Conservation (phyloP, 306 rosid genomes). For the Hippophae rhamnoides region DNA sequence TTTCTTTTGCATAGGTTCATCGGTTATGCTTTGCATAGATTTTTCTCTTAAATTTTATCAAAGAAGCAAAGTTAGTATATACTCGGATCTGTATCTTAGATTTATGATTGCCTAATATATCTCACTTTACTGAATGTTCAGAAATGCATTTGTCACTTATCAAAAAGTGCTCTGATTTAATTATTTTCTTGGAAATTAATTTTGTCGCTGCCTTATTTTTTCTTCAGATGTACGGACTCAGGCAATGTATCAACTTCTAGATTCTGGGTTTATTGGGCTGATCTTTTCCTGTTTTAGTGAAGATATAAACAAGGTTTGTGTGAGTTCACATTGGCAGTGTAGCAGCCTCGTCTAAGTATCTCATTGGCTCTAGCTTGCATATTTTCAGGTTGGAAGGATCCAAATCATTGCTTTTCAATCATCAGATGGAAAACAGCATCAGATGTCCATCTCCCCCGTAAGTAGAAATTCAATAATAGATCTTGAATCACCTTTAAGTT, state of each 20-base stretch:
- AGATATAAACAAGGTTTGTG: conserved; percentile 73
- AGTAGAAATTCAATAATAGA: conserved; percentile 64
- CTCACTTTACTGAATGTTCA: neutral
- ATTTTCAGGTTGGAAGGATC: conserved; percentile 78
- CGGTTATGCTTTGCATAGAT: too few relatives aligned
- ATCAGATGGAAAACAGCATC: conserved; percentile 77
- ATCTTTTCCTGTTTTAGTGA: conserved; percentile 92
- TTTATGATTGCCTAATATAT: neutral
- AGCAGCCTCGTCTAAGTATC: conserved; percentile 12
- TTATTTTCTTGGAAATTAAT: conserved; percentile 4
- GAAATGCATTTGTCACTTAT: neutral
- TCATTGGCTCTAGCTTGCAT: conserved; percentile 11
- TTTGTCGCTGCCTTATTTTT: conserved; percentile 8
- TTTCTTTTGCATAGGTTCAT: too few relatives aligned
- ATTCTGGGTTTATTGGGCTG: conserved; percentile 92
- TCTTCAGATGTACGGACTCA: conserved; percentile 84
- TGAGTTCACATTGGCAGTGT: conserved; percentile 16
- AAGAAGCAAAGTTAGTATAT: too few relatives aligned
- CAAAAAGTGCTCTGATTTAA: conserved; percentile 2
- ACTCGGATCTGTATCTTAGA: too few relatives aligned
- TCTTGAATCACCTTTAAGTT: conserved; percentile 80
- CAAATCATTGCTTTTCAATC: conserved; percentile 99
- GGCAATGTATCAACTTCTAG: conserved; percentile 95
- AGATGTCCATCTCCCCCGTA: conserved; percentile 46
- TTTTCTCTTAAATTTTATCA: too few relatives aligned